Evolutionary conservation across 768 basidiomycete genomes (phyloP), one percentile per base, ranked within the genome.

Genomic region (Kwoniella mangroviensis): DNA sequence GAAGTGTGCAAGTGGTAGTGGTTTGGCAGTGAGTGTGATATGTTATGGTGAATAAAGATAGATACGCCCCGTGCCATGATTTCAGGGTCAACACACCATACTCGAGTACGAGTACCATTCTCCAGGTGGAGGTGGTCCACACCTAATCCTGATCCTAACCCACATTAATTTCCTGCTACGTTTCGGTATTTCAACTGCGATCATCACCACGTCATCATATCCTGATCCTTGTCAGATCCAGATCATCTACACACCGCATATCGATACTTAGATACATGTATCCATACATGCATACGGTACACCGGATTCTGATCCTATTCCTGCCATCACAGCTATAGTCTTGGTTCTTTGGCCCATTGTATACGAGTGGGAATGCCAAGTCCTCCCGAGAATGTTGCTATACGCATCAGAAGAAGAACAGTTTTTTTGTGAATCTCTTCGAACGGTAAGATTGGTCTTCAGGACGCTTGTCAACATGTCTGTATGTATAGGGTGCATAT

Each of bases 111-210:
- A 28, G 40, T 40, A 59, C 57, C 57, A 26, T 59, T 26, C n/a
- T n/a, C 34, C 34, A 60, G 42, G 58, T 60, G 58, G 58, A 60
- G 58, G 58, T 60, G 58, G 58, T 60, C 58, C 58, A 60, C 58
- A 60, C 34, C 56, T 24, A 54, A 49, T 15, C 12, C 12, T 49
- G 45, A 19, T 49, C 19, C 2, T 17, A 49, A 13, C 15, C 45
- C 13, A n/a, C n/a, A n/a, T n/a, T 49, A 17, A 4, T 49, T 5
- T 19, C 11, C 21, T 60, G 15, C 15, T 17, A 24, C 58, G 58
- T 60, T 45, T 60, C 58, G 58, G 58, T 43, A 26, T 57, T 26
- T 40, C 3, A 3, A 13, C 13, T 15, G 28, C 17, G 12, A 28
- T 28, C 15, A 57, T 15, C 15, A 26, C 56, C 56, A 57, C 56